Percentiles rank a stretch among this genome's conserved stretches.
Evolutionary conservation across 257 asterid genomes (phyloP).

Genomic region (Capsicum pubescens): DNA sequence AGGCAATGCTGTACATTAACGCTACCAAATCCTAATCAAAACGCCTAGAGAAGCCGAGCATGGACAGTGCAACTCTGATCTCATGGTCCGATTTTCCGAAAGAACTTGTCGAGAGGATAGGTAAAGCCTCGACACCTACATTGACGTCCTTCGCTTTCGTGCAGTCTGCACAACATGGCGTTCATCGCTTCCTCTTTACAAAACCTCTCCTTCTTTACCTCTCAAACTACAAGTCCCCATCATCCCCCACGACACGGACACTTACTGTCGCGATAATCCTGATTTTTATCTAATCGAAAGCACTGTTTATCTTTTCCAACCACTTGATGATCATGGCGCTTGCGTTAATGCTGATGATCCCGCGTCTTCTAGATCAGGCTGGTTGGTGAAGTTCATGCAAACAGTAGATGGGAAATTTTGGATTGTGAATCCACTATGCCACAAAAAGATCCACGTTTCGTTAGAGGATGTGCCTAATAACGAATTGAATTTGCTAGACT

Average conservation of each 20-base stretch:
- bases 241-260: background rate
- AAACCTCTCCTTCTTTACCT: no score
- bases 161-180: no score
- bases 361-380: background rate
- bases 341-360: background rate
- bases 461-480: background rate
- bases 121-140: background rate
- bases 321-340: background rate
- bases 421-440: background rate
- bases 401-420: background rate
- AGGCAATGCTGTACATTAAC: no score
- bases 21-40: no score
- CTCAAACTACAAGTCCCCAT: background rate
- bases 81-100: background rate
- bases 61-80: background rate
- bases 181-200: no score
- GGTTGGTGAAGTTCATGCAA: background rate
- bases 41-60: background rate
- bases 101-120: background rate
- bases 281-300: background rate
- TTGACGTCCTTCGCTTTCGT: background rate
- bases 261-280: background rate
- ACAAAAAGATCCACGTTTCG: background rate
- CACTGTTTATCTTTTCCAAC: background rate
- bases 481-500: background rate